Conservation (phyloP, 768 basidiomycete species). For the Podaxis mareebaensis region DNA sequence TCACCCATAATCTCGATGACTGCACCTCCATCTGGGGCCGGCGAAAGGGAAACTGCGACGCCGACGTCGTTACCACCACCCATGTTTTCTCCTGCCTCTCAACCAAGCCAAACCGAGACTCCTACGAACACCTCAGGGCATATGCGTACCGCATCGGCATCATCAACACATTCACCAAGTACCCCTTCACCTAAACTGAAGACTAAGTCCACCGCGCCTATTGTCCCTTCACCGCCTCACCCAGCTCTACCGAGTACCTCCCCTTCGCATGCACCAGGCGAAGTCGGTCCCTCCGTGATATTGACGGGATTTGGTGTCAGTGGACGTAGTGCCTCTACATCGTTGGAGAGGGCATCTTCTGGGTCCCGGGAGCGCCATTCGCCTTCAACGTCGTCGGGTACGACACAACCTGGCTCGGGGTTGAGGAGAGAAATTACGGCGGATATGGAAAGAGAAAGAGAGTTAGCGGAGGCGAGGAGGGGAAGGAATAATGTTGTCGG, state of each 20-base stretch:
- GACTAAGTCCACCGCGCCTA: conserved; percentile 4
- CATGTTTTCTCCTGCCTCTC: background rate
- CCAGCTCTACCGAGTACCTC: conserved; percentile 18
- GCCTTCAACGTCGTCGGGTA: conserved; percentile 9
- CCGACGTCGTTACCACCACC: conserved; percentile 13
- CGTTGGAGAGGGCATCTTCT: conserved; percentile 15
- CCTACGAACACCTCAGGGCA: background rate
- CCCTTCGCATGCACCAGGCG: conserved; percentile 14
- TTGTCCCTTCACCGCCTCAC: conserved; percentile 17
- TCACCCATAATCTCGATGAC: conserved; percentile 43
- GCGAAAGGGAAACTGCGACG: conserved; percentile 15
- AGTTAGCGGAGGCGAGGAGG: conserved; percentile 11
- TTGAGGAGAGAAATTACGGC: background rate
- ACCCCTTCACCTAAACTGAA: background rate
- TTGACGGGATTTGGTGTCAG: background rate
- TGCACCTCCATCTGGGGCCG: conserved; percentile 25
- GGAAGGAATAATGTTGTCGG: conserved; percentile 1
- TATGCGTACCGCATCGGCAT: conserved; percentile 2
- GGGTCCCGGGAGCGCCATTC: conserved; percentile 10
- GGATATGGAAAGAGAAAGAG: conserved; percentile 6
- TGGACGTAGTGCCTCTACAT: conserved; percentile 6
- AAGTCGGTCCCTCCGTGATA: conserved; percentile 2
- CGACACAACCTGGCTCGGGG: background rate
- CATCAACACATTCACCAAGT: conserved; percentile 4
- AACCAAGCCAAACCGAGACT: background rate